Percentiles rank a stretch among this genome's conserved stretches.
These are phyloP conservation scores for Arthroderma sp. DNA, from an alignment of 2,329 filamentous ascomycete genomes.

Conservation along the genomic window DNA sequence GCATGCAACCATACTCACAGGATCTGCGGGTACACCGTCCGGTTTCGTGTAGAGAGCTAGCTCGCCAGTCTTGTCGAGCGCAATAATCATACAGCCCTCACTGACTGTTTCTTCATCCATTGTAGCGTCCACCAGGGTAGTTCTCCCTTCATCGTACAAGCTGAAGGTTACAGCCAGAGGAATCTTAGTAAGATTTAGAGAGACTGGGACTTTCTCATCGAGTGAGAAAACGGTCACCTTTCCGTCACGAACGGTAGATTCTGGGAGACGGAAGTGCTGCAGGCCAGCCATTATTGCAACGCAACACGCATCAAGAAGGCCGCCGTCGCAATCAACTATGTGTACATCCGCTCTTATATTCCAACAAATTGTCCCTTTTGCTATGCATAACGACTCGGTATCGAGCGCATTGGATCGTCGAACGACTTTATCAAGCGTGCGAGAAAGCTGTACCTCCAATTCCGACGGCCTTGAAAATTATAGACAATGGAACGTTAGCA, in stretches of 20 bases:
- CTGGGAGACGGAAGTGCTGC: slow-evolving; percentile 81
- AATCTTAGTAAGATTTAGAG: slow-evolving; percentile 79
- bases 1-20: slow-evolving; percentile 62
- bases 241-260: slow-evolving; percentile 75
- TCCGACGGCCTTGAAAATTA: slow-evolving; percentile 53
- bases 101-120: slow-evolving; percentile 40
- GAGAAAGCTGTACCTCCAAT: slow-evolving; percentile 71
- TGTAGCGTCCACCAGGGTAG: slow-evolving; percentile 34
- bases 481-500: neutral
- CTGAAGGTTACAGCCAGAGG: slow-evolving; percentile 85
- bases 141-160: slow-evolving; percentile 48
- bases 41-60: slow-evolving; percentile 86
- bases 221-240: slow-evolving; percentile 70
- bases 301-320: slow-evolving; percentile 73
- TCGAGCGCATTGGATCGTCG: slow-evolving; percentile 85
- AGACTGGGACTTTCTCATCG: slow-evolving; percentile 78
- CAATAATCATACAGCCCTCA: slow-evolving; percentile 60
- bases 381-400: slow-evolving; percentile 87
- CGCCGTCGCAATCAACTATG: slow-evolving; percentile 80
- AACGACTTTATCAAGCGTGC: slow-evolving; percentile 85
- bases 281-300: slow-evolving; percentile 77
- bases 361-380: slow-evolving; percentile 85
- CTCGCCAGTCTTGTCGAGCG: slow-evolving; percentile 79
- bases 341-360: slow-evolving; percentile 83
- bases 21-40: slow-evolving; percentile 71